Conservation (phyloP, 768 basidiomycete genomes). For the Botryobasidium botryosum region DNA sequence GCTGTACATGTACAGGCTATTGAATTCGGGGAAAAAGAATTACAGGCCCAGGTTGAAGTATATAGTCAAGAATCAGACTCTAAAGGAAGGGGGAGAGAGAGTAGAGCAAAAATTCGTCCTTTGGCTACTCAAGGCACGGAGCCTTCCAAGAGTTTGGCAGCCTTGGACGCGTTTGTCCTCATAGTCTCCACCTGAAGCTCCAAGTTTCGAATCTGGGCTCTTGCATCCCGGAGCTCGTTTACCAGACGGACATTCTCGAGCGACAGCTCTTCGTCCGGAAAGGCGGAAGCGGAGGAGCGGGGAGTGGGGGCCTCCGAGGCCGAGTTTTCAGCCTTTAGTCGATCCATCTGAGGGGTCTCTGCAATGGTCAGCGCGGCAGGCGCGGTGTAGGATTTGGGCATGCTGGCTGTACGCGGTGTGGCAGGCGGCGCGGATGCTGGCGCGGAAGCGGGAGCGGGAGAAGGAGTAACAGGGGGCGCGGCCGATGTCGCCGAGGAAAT, state of each 20-base stretch:
- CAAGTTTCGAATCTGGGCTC: conserved; percentile 65
- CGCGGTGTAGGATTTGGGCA: conserved; percentile 22
- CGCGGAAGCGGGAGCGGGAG: conserved; percentile 11
- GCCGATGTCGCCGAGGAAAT: conserved; percentile 16
- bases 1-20: too few species aligned
- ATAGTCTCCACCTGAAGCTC: conserved; percentile 68
- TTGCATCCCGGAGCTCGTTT: conserved; percentile 56
- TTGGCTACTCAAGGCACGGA: too few species aligned
- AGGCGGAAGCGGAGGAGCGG: not conserved
- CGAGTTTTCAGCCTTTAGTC: conserved; percentile 1
- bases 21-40: too few species aligned
- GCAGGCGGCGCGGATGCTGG: conserved; percentile 19
- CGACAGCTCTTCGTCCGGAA: conserved; percentile 17
- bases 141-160: conserved; percentile 49
- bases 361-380: conserved; percentile 13
- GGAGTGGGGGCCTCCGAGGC: conserved; percentile 10
- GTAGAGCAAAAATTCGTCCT: too few species aligned
- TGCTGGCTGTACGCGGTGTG: too few species aligned
- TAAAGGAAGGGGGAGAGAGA: too few species aligned
- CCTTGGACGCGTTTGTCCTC: conserved; percentile 58
- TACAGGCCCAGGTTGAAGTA: too few species aligned
- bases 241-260: conserved; percentile 47
- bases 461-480: conserved; percentile 19
- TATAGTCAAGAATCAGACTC: too few species aligned
- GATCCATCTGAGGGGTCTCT: not conserved